Percentiles rank a stretch among this genome's conserved stretches.
phyloP scores from a whole-genome alignment of 768 basidiomycete genomes.

The Kwoniella botswanensis region DNA sequence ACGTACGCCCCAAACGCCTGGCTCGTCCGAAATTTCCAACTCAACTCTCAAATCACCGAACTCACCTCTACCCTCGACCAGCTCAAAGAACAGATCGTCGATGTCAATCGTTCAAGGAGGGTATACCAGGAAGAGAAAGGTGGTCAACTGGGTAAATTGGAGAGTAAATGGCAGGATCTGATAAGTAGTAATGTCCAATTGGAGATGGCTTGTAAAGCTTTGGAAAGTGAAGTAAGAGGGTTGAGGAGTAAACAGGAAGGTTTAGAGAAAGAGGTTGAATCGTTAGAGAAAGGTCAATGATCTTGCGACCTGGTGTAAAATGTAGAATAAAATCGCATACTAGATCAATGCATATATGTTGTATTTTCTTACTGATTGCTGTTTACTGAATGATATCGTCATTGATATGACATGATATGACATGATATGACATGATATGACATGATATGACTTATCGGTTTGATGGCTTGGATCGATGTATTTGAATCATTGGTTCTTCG shows the following conservation, averaged over 20 bases:
- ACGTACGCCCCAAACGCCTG: slow-evolving; percentile 89
- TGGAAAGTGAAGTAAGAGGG: slow-evolving; percentile 74
- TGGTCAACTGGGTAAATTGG: slow-evolving; percentile 76
- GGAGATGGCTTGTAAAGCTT: slow-evolving; percentile 89
- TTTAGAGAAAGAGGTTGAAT: slow-evolving; percentile 47
- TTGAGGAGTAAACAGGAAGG: slow-evolving; percentile 53
- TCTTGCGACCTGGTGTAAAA: not conserved
- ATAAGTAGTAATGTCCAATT: slow-evolving; percentile 89
- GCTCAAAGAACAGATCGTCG: slow-evolving; percentile 72
- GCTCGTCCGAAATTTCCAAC: slow-evolving; percentile 85
- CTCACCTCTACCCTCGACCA: slow-evolving; percentile 57
- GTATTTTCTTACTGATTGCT: not conserved
- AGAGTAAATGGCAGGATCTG: slow-evolving; percentile 90
- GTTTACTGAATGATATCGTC: too few species aligned
- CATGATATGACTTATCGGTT: too few species aligned
- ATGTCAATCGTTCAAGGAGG: slow-evolving; percentile 86
- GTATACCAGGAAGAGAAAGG: slow-evolving; percentile 80
- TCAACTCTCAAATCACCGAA: slow-evolving; percentile 79
- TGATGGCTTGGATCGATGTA: too few species aligned
- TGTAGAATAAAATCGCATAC: not conserved
- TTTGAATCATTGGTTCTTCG: too few species aligned
- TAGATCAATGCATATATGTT: not conserved
- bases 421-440: too few species aligned
- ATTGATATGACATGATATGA: too few species aligned
- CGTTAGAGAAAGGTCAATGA: slow-evolving; percentile 30